phyloP scores from a whole-genome alignment of 2,329 filamentous ascomycete species.

The Fusarium pilosicola region DNA sequence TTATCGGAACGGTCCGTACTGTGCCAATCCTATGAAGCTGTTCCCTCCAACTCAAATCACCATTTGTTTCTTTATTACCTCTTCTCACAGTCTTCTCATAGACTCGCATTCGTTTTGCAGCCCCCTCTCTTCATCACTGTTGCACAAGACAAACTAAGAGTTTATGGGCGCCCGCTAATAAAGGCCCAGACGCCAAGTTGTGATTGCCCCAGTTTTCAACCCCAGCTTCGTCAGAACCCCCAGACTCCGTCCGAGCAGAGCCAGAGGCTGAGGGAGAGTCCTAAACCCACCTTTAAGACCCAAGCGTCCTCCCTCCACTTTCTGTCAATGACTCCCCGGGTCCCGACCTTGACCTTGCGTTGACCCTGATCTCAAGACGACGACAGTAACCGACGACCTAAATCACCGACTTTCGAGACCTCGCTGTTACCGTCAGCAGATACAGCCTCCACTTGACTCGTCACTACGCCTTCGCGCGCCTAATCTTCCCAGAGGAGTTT shows the following conservation, averaged over 20 bases:
- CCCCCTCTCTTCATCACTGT: neutral
- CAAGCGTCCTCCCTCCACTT: slow-evolving; percentile 33
- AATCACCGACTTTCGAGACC: neutral
- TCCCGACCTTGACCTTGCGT: slow-evolving; percentile 6
- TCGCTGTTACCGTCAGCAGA: no score
- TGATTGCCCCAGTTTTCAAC: slow-evolving; percentile 34
- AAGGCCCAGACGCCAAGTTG: slow-evolving; percentile 14
- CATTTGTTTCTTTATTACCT: neutral
- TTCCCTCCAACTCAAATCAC: neutral
- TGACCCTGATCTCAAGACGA: slow-evolving; percentile 16
- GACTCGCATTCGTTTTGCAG: neutral
- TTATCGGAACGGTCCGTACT: slow-evolving; percentile 13
- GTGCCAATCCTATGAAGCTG: neutral
- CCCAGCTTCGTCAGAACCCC: slow-evolving; percentile 28
- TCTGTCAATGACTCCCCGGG: slow-evolving; percentile 20
- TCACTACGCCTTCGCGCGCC: neutral
- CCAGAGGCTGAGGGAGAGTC: neutral
- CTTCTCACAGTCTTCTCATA: slow-evolving; percentile 5
- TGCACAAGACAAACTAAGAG: neutral
- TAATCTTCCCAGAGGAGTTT: neutral
- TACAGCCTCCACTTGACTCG: neutral
- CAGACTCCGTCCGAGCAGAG: neutral
- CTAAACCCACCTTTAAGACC: slow-evolving; percentile 20
- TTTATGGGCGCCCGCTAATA: slow-evolving; percentile 3
- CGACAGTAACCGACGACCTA: slow-evolving; percentile 11